Percentiles rank a stretch among this genome's conserved stretches.
These are phyloP conservation scores for Prunus davidiana DNA, from an alignment of 306 rosid genomes.

Conservation along the genomic window DNA sequence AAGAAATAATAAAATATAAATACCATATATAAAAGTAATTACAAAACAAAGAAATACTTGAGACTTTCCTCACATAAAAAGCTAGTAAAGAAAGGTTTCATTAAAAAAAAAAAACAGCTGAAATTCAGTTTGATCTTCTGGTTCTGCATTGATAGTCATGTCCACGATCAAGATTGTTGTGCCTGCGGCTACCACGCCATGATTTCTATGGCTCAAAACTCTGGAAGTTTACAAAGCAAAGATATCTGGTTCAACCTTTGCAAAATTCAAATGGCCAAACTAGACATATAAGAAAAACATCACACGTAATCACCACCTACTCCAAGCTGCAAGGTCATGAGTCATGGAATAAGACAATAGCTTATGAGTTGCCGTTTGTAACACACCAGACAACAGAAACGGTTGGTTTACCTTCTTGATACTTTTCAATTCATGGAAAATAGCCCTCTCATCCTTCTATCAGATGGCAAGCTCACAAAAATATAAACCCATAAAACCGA, in stretches of 20 bases:
- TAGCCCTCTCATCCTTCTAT: neutral
- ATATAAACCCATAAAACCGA: conserved; percentile 7
- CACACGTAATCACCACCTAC: neutral
- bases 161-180: neutral
- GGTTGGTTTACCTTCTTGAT: neutral
- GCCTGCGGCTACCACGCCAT: neutral
- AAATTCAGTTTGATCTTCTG: conserved; percentile 3
- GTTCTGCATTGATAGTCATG: neutral
- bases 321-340: conserved; percentile 14
- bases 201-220: neutral
- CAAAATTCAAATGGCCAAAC: conserved; percentile 3
- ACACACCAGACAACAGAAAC: neutral
- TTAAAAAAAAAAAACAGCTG: neutral
- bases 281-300: neutral
- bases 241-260: neutral
- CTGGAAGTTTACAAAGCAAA: neutral
- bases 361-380: neutral
- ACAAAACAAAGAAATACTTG: neutral
- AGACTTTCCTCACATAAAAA: neutral
- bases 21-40: neutral
- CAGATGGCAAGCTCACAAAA: neutral
- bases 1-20: neutral
- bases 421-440: neutral
- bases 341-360: neutral
- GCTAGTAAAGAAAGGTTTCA: neutral